Evolutionary conservation across 345 rosid genomes (phyloP), one percentile per base, ranked within the genome.

Genomic region (Streptanthus diversifolius): DNA sequence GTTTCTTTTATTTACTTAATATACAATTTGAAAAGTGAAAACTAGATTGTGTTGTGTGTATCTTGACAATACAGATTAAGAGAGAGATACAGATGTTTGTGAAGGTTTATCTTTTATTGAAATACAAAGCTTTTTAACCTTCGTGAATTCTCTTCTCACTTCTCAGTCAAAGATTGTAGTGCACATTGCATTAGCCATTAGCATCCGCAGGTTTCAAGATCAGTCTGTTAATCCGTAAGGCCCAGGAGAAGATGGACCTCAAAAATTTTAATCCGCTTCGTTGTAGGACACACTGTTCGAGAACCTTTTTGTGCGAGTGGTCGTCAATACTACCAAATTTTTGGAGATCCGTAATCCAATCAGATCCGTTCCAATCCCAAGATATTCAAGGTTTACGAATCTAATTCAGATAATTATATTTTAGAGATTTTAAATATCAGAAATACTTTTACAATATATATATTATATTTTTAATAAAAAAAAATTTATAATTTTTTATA

Each of bases 31-130:
- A 54, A 74, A 65, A 57, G 64, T 54, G 65, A 55, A 55, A 56
- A 58, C 73, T 59, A 59, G 62, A 67, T 25, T 51, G 55, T 48
- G 45, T 40, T 58, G 53, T 72, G 68, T 67, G 78, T 74, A 66
- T 74, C 53, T 74, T 58, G 62, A 49, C 68, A 24, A 29, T 58
- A 49, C 68, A 74, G 51, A 45, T 39, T 66, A 48, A 47, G 52
- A 41, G 22, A 71, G 32, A 37, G 51, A 72, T 39, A 52, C 62
- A 73, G 2, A 63, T 18, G 60, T 57, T 66, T 66, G 61, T 58
- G 52, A 45, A 58, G 11, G 29, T 12, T 45, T 57, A 19, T 63
- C 24, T 21, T 44, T 11, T 55, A 55, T 18, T 8, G 58, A 25
- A 18, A 54, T 54, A 55, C 65, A 44, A 24, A 54, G 47, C 47